phyloP scores from a whole-genome alignment of 1,284 basidiomycete genomes.

The Pisolithus thermaeus region DNA sequence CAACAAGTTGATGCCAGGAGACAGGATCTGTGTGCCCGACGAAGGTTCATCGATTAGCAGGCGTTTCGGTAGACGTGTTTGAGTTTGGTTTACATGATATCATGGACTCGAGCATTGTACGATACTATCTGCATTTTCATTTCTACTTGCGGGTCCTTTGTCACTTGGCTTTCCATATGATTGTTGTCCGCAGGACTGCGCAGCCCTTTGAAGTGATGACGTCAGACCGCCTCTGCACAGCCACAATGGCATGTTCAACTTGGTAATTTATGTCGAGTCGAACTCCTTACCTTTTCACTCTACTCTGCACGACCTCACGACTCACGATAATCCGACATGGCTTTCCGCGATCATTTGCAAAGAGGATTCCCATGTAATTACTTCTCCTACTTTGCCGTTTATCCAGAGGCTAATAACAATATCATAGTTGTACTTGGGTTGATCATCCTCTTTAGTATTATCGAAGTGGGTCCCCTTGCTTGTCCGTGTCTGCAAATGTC shows the following conservation, averaged over 20 bases:
- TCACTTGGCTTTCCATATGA: too few relatives aligned
- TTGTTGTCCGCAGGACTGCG: too few relatives aligned
- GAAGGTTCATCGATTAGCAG: conserved; percentile 30
- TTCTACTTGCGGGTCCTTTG: too few relatives aligned
- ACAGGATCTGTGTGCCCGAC: conserved; percentile 55
- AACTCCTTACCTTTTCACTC: conserved; percentile 13
- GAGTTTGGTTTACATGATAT: not conserved
- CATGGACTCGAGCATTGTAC: conserved; percentile 5
- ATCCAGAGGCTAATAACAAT: not conserved
- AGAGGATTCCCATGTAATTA: conserved; percentile 34
- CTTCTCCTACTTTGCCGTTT: not conserved
- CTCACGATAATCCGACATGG: conserved; percentile 24
- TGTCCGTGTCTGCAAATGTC: not conserved
- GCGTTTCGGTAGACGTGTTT: conserved; percentile 29
- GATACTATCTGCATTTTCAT: conserved; percentile 7
- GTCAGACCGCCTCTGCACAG: conserved; percentile 9
- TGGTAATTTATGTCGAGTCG: conserved; percentile 1
- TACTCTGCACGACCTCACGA: conserved; percentile 27
- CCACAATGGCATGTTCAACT: conserved; percentile 19
- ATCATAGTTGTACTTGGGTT: conserved; percentile 22
- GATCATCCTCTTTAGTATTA: conserved; percentile 25
- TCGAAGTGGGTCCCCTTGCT: conserved; percentile 16
- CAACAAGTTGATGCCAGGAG: conserved; percentile 51
- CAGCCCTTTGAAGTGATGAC: conserved; percentile 3
- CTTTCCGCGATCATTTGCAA: conserved; percentile 31